These are phyloP conservation scores for Aschersonia sp. DNA, from an alignment of 2,329 filamentous ascomycete species.

Conservation along the genomic window DNA sequence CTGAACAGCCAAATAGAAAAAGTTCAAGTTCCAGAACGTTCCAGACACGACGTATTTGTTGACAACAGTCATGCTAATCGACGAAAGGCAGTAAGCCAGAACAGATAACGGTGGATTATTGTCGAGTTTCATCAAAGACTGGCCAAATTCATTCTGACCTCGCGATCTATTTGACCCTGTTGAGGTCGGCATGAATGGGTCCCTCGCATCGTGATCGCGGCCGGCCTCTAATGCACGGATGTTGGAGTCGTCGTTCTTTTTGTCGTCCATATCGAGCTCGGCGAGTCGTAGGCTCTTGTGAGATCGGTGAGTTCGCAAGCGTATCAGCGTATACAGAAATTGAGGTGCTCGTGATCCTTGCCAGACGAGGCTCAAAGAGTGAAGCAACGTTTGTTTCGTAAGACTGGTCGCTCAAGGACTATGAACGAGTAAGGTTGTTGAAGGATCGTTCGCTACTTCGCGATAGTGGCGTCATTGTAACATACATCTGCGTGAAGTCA, in stretches of 20 bases:
- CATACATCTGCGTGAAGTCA: too few species aligned
- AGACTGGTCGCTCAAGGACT: too few species aligned
- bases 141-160: not conserved
- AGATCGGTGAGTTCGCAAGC: too few species aligned
- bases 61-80: conserved; percentile 99
- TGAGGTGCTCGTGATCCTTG: too few species aligned
- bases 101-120: conserved; percentile 74
- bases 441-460: too few species aligned
- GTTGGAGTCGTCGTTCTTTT: conserved; percentile 73
- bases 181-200: conserved; percentile 28
- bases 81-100: conserved; percentile 80
- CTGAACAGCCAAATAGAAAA: conserved; percentile 86
- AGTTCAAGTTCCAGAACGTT: conserved; percentile 84
- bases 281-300: too few species aligned
- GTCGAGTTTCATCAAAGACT: conserved; percentile 34
- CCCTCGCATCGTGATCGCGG: conserved; percentile 32
- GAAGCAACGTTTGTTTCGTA: too few species aligned
- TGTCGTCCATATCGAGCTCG: conserved; percentile 54
- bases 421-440: too few species aligned
- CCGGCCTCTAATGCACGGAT: conserved; percentile 53
- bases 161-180: conserved; percentile 5
- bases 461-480: too few species aligned
- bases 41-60: conserved; percentile 98
- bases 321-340: too few species aligned
- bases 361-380: too few species aligned